Evolutionary conservation across 2,329 filamentous ascomycete genomes (phyloP).

Genomic region (Teratosphaeria destructans): DNA sequence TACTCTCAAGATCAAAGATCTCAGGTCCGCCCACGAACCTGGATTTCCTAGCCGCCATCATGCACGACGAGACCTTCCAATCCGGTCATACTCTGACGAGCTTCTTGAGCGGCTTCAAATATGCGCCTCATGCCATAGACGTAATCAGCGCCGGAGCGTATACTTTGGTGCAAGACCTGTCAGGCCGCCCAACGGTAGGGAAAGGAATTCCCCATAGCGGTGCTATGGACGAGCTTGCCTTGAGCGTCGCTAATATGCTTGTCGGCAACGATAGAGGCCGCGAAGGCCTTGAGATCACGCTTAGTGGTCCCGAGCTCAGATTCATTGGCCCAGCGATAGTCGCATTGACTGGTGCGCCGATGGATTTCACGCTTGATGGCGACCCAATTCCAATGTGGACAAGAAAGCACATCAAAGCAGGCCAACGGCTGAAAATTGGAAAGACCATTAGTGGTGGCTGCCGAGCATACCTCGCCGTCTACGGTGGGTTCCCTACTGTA

Average conservation of each 20-base stretch:
- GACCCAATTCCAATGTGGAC: conserved; percentile 45
- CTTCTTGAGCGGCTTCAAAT: conserved; percentile 44
- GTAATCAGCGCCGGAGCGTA: conserved; percentile 47
- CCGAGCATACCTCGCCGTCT: conserved; percentile 48
- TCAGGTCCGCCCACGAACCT: conserved; percentile 49
- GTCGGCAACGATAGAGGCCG: conserved; percentile 44
- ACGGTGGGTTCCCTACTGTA: conserved; percentile 44
- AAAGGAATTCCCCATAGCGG: conserved; percentile 50
- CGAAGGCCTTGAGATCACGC: conserved; percentile 50
- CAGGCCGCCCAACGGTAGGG: conserved; percentile 46
- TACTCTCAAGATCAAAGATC: conserved; percentile 38
- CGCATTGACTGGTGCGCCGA: conserved; percentile 46
- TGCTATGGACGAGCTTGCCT: conserved; percentile 51
- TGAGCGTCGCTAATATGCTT: conserved; percentile 49
- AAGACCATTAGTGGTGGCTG: conserved; percentile 44
- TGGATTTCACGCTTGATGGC: conserved; percentile 43
- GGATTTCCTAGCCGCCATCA: conserved; percentile 43
- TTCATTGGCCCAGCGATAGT: conserved; percentile 47
- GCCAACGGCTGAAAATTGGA: conserved; percentile 46
- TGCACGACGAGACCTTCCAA: conserved; percentile 37
- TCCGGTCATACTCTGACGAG: conserved; percentile 47
- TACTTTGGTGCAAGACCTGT: conserved; percentile 49
- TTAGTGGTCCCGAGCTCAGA: conserved; percentile 48
- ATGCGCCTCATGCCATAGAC: conserved; percentile 42
- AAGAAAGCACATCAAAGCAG: conserved; percentile 39